Conservation (phyloP, 305 asterid genomes). For the Fraxinus angustifolia region DNA sequence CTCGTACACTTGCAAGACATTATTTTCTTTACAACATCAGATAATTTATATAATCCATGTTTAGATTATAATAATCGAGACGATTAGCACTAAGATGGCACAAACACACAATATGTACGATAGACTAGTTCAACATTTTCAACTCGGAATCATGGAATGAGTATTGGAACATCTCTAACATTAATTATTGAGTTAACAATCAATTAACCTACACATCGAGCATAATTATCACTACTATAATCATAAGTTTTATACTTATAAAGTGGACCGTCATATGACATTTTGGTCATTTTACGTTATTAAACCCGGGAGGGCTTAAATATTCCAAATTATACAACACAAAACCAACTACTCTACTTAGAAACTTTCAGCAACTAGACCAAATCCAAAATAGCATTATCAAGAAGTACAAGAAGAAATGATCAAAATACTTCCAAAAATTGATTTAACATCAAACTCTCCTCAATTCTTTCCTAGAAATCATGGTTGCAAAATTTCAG, state of each 20-base stretch:
- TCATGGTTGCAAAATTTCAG: constrained; percentile 42
- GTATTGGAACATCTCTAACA: constrained; percentile 15
- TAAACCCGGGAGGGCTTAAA: constrained; percentile 16
- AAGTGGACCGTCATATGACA: constrained; percentile 6
- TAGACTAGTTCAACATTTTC: constrained; percentile 15
- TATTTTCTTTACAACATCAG: constrained; percentile 17
- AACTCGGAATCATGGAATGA: not conserved
- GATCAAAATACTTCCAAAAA: constrained; percentile 31
- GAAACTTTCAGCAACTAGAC: constrained; percentile 57
- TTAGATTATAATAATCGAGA: not conserved
- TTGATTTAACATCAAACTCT: constrained; percentile 22
- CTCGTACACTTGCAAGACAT: constrained; percentile 25
- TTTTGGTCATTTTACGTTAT: constrained; percentile 17
- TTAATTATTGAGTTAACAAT: not conserved
- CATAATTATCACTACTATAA: not conserved
- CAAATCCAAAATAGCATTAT: constrained; percentile 22
- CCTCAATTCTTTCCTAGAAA: constrained; percentile 18
- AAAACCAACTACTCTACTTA: constrained; percentile 55
- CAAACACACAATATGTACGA: not conserved
- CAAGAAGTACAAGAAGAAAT: constrained; percentile 35
- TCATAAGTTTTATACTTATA: not conserved
- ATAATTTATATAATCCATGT: constrained; percentile 2
- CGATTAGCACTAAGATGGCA: not conserved
- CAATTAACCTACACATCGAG: not conserved
- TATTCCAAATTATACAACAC: constrained; percentile 31